A percentile compares a stretch with the other conserved stretches of the same genome.
phyloP scores from a whole-genome alignment of 371 early-diverging fungal genomes.

The Mucor ambiguus region DNA sequence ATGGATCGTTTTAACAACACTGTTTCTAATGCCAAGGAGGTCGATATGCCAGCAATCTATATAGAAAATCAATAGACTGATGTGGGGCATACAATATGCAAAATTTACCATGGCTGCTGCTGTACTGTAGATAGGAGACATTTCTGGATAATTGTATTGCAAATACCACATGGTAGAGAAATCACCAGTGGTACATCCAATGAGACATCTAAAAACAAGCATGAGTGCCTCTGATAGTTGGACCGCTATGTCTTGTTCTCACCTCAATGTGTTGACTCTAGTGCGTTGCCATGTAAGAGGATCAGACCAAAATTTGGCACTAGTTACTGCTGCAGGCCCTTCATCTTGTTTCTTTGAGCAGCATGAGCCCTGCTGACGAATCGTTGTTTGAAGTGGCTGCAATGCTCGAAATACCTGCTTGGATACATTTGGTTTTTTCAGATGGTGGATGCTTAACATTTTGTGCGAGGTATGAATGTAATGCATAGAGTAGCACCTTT shows the following conservation, averaged over 20 bases:
- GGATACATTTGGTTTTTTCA: neutral
- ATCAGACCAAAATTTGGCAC: constrained; percentile 49
- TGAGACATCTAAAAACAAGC: constrained; percentile 36
- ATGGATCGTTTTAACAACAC: constrained; percentile 46
- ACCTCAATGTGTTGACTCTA: constrained; percentile 50
- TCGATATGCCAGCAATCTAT: constrained; percentile 50
- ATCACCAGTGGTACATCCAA: constrained; percentile 59
- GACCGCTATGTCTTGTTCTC: neutral
- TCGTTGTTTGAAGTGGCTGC: neutral
- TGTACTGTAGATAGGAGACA: constrained; percentile 43
- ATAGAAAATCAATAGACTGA: neutral
- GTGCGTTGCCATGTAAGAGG: constrained; percentile 50
- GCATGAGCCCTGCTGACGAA: constrained; percentile 8
- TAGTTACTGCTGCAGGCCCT: constrained; percentile 1
- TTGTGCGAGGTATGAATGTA: neutral
- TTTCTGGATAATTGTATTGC: constrained; percentile 42
- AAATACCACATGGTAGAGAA: constrained; percentile 57
- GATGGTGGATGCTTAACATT: constrained; percentile 2
- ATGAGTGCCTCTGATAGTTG: neutral
- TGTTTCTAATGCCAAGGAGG: constrained; percentile 55
- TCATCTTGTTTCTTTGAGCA: constrained; percentile 5
- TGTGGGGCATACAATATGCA: neutral
- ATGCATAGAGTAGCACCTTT: neutral
- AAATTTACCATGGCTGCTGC: constrained; percentile 49
- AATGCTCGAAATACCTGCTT: neutral